Percentiles rank a stretch among this genome's conserved stretches.
These are phyloP conservation scores for Pythium scleroteichum DNA, from an alignment of 352 stramenopile species.

Conservation along the genomic window DNA sequence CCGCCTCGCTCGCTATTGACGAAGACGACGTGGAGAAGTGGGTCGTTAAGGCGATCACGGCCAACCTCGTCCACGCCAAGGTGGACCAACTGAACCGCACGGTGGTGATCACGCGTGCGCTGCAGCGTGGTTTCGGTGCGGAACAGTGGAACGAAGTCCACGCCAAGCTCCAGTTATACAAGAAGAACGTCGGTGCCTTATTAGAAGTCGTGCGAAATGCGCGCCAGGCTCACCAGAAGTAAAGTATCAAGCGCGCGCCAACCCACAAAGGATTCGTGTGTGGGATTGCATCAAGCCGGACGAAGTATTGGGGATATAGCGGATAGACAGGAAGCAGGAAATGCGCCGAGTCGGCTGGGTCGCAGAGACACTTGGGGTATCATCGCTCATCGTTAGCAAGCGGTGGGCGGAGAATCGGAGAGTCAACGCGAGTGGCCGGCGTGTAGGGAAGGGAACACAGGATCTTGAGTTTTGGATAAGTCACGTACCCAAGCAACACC, in stretches of 20 bases:
- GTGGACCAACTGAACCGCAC: conserved; percentile 94
- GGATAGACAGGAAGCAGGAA: conserved; percentile 20
- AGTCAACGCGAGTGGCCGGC: neutral
- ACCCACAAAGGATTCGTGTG: neutral
- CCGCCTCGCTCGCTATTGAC: conserved; percentile 75
- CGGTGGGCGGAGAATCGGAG: conserved; percentile 18
- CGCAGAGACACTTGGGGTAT: neutral
- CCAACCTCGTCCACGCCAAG: conserved; percentile 91
- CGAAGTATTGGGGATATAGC: conserved; percentile 9
- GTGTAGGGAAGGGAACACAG: conserved; percentile 8
- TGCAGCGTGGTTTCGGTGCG: conserved; percentile 82
- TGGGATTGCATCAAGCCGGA: neutral
- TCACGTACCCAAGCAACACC: conserved; percentile 14
- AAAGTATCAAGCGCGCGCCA: conserved; percentile 14
- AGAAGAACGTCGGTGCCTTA: conserved; percentile 91
- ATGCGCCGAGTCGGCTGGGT: conserved; percentile 1
- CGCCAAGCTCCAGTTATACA: conserved; percentile 89
- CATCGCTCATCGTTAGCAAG: conserved; percentile 10
- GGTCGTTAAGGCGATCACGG: conserved; percentile 93
- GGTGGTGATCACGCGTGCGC: conserved; percentile 81
- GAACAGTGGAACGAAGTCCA: conserved; percentile 92
- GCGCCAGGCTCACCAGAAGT: conserved; percentile 69
- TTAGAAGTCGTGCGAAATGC: conserved; percentile 83
- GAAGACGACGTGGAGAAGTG: conserved; percentile 92
- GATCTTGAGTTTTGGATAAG: conserved; percentile 15